Evolutionary conservation across 2,329 filamentous ascomycete genomes (phyloP).

Genomic region (Fusarium pseudograminearum): DNA sequence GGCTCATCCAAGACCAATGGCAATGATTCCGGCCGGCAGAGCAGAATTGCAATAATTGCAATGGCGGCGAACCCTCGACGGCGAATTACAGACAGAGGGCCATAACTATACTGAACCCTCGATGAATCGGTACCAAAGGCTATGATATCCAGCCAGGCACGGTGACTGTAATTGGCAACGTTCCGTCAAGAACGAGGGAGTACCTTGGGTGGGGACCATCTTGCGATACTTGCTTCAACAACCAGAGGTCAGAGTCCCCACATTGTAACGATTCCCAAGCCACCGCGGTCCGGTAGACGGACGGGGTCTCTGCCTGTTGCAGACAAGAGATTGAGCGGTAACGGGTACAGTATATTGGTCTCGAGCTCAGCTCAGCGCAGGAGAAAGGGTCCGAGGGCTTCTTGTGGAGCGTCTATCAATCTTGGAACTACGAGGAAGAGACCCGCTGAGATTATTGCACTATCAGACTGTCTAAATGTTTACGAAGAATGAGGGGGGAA

Average conservation of each 20-base stretch:
- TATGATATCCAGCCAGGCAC: not conserved
- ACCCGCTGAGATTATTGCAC: constrained; percentile 23
- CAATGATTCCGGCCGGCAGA: not conserved
- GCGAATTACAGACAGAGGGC: constrained; percentile 6
- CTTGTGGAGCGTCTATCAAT: constrained; percentile 31
- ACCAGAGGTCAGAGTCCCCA: constrained; percentile 8
- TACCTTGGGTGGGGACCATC: constrained; percentile 21
- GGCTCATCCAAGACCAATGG: not conserved
- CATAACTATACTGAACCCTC: not conserved
- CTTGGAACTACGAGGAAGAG: constrained; percentile 28
- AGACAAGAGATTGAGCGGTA: constrained; percentile 26
- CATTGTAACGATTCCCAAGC: constrained; percentile 13
- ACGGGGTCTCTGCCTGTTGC: constrained; percentile 29
- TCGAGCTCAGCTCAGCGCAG: constrained; percentile 28
- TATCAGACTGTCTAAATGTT: constrained; percentile 1
- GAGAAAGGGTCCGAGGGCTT: constrained; percentile 37
- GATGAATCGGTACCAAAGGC: constrained; percentile 3
- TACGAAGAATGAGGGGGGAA: constrained; percentile 13
- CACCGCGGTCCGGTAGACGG: constrained; percentile 15
- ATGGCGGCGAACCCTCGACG: constrained; percentile 10
- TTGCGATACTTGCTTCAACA: constrained; percentile 22
- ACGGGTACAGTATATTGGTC: constrained; percentile 14
- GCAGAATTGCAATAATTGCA: not conserved
- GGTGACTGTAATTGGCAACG: constrained; percentile 19
- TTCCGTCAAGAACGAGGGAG: constrained; percentile 2